Base-by-base conservation (phyloP, 176 grass and related monocot genomes). In the Oryza meridionalis region DNA sequence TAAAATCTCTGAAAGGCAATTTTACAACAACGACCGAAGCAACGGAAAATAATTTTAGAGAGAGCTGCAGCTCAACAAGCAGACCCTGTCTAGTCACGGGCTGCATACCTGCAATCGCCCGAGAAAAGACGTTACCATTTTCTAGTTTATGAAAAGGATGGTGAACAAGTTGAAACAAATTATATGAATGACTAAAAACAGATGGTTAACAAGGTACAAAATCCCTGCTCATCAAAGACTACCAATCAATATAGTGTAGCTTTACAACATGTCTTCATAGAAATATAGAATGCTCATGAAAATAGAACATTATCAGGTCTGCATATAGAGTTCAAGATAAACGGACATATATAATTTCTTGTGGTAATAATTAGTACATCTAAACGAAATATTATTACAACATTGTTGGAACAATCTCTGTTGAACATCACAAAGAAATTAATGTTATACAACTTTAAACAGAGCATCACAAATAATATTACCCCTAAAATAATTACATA, bases 401-500 rank as follows among this genome's bases (percentile, higher is more conserved):
- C 15, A 80, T 69, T 69, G 11, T 12, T 31, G 29, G 62, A 49
- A 47, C 3, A 53, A 27, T 15, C 31, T 25, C 15, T 47, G 46
- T 65, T 49, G 4, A 11, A 25, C 44, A 63, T 61, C 58, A n/a
- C 58, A 22, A 4, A 61, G 7, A 58, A 58, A 38, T 38, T 40
- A 40, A 62, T 62, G n/a, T 11, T 62, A 24, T n/a, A 22, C n/a
- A 35, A 73, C 10, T 51, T 2, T 19, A 9, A 47, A 15, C 10
- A 22, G 11, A n/a, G 35, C 22, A 55, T 84, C 45, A 76, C 72
- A 77, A 43, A 68, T 12, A 27, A 44, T 45, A 14, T 42, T 14
- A 38, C 11, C 15, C 35, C 45, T 55, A 63, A 68, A 43, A 7
- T 70, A 59, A 84, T 59, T 65, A 70, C 73, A 84, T 77, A 84